Base-by-base conservation (phyloP, 371 early-diverging fungal species). In the Choanephora cucurbitarum region DNA sequence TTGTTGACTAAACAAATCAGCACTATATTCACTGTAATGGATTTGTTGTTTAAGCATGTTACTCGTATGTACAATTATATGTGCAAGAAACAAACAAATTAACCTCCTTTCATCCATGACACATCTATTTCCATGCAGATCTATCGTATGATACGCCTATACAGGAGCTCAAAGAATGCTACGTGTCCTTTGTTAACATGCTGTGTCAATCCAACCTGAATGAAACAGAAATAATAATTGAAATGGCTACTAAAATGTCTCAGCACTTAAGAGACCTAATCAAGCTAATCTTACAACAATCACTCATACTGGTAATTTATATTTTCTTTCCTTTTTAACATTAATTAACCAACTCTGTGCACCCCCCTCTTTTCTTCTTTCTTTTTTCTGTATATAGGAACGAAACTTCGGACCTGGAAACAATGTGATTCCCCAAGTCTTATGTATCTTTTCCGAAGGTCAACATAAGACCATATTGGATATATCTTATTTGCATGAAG, bases 1-100 rank as follows among this genome's bases (percentile, higher is more conserved):
- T 76, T 77, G 46, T 92, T 96, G 55, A 84, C 93, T 48, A 75
- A 77, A 51, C 96, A 95, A 52, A 86, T 96, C 39, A 91, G 88
- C 55, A 88, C 87, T 48, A 66, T 96, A n/a, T 95, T 94, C 70
- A 62, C 77, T 18, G 90, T 91, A 31, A 81, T 96, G 50, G 93
- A 95, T 60, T 58, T 55, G 10, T 67, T 49, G 50, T 64, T 43
- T 67, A 24, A 22, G 17, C 40, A 10, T 17, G 55, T 32, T 47
- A 50, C 39, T 68, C 62, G 52, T 48, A 49, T 19, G 61, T 31
- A 45, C 9, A 34, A 13, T 23, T 15, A 14, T 5, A 39, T 44
- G 19, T 44, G 17, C 14, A 41, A 93, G 33, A 82, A 89, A 6
- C 83, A 87, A 56, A 83, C 87, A 0, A 80, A 77, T 46, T 83